Evolutionary conservation across 345 rosid species (phyloP).

Genomic region (Melastoma malabathricum): DNA sequence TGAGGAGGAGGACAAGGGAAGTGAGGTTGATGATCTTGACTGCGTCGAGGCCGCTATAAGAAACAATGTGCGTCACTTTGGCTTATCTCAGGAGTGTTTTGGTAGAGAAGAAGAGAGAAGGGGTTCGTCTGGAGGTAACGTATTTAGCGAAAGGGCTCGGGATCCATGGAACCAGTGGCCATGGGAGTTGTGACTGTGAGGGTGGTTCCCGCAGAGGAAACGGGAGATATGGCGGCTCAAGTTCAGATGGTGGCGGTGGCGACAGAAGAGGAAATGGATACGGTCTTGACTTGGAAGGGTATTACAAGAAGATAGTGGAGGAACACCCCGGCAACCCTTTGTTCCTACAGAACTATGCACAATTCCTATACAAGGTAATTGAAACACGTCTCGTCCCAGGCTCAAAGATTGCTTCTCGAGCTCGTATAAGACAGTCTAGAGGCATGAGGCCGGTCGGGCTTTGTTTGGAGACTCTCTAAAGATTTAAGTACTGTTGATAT

Average conservation of each 20-base stretch:
- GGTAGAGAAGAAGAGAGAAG: slow-evolving; percentile 7
- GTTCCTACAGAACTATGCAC: slow-evolving; percentile 48
- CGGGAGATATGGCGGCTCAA: slow-evolving; percentile 11
- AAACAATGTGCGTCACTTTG: slow-evolving; percentile 6
- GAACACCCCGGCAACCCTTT: slow-evolving; percentile 44
- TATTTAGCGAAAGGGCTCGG: slow-evolving; percentile 32
- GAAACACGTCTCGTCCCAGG: neutral
- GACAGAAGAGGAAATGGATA: slow-evolving; percentile 14
- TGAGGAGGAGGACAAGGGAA: slow-evolving; percentile 14
- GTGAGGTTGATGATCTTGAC: slow-evolving; percentile 4
- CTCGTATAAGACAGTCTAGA: too few relatives aligned
- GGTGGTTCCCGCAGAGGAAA: slow-evolving; percentile 12
- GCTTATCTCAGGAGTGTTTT: too few relatives aligned
- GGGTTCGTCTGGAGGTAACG: slow-evolving; percentile 16
- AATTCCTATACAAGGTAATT: slow-evolving; percentile 34
- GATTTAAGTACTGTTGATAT: too few relatives aligned
- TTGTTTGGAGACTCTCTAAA: too few relatives aligned
- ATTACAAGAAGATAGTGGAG: slow-evolving; percentile 39
- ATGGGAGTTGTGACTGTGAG: slow-evolving; percentile 7
- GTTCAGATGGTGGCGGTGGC: slow-evolving; percentile 2
- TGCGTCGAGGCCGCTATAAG: neutral
- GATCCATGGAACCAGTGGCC: too few relatives aligned
- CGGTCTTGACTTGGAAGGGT: slow-evolving; percentile 25
- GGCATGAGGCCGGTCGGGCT: too few relatives aligned
- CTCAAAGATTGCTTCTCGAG: too few relatives aligned